Base-by-base conservation (phyloP, 768 basidiomycete species). In the Ephemerocybe angulata region DNA sequence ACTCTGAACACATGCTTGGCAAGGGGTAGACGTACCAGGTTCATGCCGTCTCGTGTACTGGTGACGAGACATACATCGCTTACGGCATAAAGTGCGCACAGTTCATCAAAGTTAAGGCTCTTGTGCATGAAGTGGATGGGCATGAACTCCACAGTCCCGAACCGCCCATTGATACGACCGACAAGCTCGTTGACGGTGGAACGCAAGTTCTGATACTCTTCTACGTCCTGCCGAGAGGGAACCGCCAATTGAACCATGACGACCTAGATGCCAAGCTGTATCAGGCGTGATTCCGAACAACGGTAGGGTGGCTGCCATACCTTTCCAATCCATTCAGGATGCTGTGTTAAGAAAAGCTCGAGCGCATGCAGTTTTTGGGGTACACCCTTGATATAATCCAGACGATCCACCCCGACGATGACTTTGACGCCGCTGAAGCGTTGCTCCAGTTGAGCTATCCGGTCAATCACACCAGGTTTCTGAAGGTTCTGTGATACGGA, bases 51-150 rank as follows among this genome's bases (percentile, higher is more conserved):
- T 50, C 97, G 77, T 21, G 97, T 99, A 68, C 86, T 89, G 21
- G 92, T 92, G 56, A 99, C 93, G 52, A 99, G 76, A 68, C 96
- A 98, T 31, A 95, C 96, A 65, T 98, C 97, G 65, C 90, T 92
- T 63, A 98, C 81, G 21, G 96, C 93, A 67, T 98, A 99, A 52
- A 99, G 81, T n/a, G 97, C 97, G 56, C 93, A 95, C 7, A 99
- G 81, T 67, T 99, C 97, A 67, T 97, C 92, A 65, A 98, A 95
- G 0, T 85, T 73, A 51, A 98, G 76, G 59, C 86, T 88, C 72
- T 95, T 95, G 81, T 98, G 96, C 92, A 98, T 93, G 71, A 97
- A 98, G 71, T 98, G 97, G 57, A 99, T 98, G 5, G 97, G 97
- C 93, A 98, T 97, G 69, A 96, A 98, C 63, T 99, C 97, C 66